phyloP scores from a whole-genome alignment of 495 filamentous ascomycete genomes.

The Pseudoneurospora amorphoporcata region DNA sequence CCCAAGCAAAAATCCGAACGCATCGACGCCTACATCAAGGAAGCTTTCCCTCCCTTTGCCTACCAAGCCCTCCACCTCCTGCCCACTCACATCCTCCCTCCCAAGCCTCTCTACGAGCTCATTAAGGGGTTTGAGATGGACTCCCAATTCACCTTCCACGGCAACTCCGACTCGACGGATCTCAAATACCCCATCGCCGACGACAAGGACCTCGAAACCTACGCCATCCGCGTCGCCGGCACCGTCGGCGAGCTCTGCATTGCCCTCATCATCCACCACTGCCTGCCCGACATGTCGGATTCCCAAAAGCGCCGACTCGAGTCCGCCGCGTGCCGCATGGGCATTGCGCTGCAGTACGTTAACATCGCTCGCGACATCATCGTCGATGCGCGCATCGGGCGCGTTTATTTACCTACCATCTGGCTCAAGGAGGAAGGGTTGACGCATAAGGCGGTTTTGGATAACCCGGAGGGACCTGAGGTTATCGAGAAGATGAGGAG shows the following conservation, averaged over 20 bases:
- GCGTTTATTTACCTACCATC: conserved; percentile 51
- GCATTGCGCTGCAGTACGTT: conserved; percentile 57
- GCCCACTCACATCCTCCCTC: conserved; percentile 41
- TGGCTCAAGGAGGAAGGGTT: conserved; percentile 51
- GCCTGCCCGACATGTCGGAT: conserved; percentile 12
- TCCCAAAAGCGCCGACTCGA: conserved; percentile 22
- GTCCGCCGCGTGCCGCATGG: conserved; percentile 48
- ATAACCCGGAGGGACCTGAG: conserved; percentile 26
- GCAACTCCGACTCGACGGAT: background rate
- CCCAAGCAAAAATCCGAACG: background rate
- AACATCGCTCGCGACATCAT: conserved; percentile 61
- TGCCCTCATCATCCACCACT: conserved; percentile 49
- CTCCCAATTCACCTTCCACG: conserved; percentile 32
- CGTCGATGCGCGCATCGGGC: conserved; percentile 47
- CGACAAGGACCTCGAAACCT: conserved; percentile 44
- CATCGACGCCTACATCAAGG: conserved; percentile 22
- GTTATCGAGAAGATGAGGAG: conserved; percentile 36
- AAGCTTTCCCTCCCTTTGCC: conserved; percentile 36
- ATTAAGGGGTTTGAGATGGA: conserved; percentile 55
- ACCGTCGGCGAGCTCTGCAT: conserved; percentile 58
- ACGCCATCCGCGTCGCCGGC: conserved; percentile 52
- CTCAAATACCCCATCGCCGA: conserved; percentile 41
- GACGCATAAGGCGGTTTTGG: conserved; percentile 41
- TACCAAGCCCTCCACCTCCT: conserved; percentile 42
- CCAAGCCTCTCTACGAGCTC: conserved; percentile 45